Conservation (phyloP, 176 grass and related monocot genomes). For the Melocanna baccifera region DNA sequence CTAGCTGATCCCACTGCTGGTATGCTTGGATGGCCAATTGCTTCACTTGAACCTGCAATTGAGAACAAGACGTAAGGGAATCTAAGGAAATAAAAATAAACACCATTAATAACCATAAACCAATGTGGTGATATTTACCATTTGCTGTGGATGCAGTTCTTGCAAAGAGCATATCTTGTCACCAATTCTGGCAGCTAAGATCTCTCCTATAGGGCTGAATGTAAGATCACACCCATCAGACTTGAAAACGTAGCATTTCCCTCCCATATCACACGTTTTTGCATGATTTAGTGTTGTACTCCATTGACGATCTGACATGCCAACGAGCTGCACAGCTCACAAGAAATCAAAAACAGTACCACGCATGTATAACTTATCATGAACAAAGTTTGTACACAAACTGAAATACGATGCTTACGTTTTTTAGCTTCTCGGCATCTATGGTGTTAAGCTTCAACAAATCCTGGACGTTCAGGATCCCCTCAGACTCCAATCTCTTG, state of each 20-base stretch:
- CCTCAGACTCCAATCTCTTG: conserved; percentile 40
- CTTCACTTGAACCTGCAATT: conserved; percentile 27
- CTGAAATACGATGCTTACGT: conserved; percentile 10
- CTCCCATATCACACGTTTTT: conserved; percentile 41
- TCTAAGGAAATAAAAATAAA: neutral
- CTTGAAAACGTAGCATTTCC: conserved; percentile 39
- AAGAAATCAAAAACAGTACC: neutral
- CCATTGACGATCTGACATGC: conserved; percentile 45
- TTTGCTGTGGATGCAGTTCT: conserved; percentile 14
- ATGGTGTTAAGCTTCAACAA: conserved; percentile 58
- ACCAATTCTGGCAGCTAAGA: conserved; percentile 14
- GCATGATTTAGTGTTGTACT: conserved; percentile 43
- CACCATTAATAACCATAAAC: neutral
- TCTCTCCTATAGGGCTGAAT: conserved; percentile 31
- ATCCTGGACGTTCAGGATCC: conserved; percentile 55
- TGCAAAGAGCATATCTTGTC: neutral
- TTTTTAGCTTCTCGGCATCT: conserved; percentile 17
- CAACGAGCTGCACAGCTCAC: conserved; percentile 20
- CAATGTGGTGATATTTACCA: conserved; percentile 5
- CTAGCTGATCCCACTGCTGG: conserved; percentile 29
- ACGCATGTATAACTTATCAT: neutral
- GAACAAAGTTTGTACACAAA: neutral
- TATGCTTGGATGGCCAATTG: conserved; percentile 27
- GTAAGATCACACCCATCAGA: conserved; percentile 17
- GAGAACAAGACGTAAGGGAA: neutral